Conservation (phyloP, 768 basidiomycete genomes). For the Amanita brunnescens region DNA sequence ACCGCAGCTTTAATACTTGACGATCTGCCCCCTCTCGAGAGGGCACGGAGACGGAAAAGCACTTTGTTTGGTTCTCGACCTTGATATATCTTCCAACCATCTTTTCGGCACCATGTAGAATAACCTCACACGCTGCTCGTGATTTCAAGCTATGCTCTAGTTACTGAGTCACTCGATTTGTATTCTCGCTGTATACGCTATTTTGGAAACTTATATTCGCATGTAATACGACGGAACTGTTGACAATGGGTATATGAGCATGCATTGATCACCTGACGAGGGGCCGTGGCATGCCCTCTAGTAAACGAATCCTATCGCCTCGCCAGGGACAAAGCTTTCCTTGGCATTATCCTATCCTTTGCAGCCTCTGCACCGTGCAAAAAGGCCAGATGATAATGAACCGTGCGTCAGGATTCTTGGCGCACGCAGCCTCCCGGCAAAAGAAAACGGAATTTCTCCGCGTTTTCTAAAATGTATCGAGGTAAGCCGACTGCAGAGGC, state of each 20-base stretch:
- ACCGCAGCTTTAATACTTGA: constrained; percentile 34
- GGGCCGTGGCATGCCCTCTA: neutral
- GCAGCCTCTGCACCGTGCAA: neutral
- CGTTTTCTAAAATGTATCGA: constrained; percentile 40
- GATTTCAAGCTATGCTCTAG: constrained; percentile 4
- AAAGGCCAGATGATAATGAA: neutral
- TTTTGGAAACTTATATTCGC: neutral
- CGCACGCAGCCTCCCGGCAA: constrained; percentile 48
- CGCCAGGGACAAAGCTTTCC: neutral
- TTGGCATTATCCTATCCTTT: neutral
- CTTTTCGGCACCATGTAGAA: neutral
- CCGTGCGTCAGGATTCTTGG: constrained; percentile 7
- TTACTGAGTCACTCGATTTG: constrained; percentile 4
- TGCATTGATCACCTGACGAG: no score
- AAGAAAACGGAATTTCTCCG: constrained; percentile 41
- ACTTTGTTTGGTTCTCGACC: constrained; percentile 22
- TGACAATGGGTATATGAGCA: neutral
- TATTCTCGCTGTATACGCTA: neutral
- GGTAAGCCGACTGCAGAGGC: constrained; percentile 45
- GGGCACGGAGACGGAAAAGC: constrained; percentile 47
- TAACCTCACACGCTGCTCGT: neutral
- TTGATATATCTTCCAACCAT: constrained; percentile 7
- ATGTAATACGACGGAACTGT: neutral
- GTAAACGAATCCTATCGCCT: neutral
- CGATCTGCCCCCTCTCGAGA: constrained; percentile 61